Conservation (phyloP, 345 rosid genomes). For the Eucalyptus tenuipes region DNA sequence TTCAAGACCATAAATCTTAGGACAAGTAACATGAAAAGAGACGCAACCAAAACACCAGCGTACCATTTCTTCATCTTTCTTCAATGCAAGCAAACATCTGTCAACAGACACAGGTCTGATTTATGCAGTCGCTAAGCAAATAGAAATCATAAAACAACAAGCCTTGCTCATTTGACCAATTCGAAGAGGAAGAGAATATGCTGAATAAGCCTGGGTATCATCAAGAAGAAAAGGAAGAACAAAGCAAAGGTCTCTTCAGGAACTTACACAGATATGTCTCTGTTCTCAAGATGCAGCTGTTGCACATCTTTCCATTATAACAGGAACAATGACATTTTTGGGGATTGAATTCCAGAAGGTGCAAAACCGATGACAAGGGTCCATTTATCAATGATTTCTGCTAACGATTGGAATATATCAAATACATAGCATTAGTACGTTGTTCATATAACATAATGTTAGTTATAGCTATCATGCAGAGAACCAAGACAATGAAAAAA, state of each 20-base stretch:
- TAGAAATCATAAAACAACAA: neutral
- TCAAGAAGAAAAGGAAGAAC: neutral
- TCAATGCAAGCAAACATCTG: neutral
- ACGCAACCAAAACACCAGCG: conserved; percentile 53
- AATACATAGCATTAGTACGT: neutral
- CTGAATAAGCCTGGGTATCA: neutral
- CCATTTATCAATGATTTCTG: neutral
- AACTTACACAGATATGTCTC: neutral
- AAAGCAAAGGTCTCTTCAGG: neutral
- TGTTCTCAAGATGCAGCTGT: neutral
- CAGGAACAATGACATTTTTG: neutral
- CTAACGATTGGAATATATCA: neutral
- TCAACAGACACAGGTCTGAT: neutral
- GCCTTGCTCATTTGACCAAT: neutral
- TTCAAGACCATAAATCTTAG: conserved; percentile 60
- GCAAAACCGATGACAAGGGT: neutral
- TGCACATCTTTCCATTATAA: neutral
- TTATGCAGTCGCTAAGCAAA: neutral
- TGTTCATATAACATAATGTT: neutral
- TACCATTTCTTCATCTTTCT: conserved; percentile 82
- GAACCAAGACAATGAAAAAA: neutral
- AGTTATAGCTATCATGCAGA: neutral
- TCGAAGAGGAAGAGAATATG: neutral
- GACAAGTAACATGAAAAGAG: conserved; percentile 65
- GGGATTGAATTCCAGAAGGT: neutral